Base-by-base conservation (phyloP, 2,329 filamentous ascomycete genomes). In the Apiospora marii region DNA sequence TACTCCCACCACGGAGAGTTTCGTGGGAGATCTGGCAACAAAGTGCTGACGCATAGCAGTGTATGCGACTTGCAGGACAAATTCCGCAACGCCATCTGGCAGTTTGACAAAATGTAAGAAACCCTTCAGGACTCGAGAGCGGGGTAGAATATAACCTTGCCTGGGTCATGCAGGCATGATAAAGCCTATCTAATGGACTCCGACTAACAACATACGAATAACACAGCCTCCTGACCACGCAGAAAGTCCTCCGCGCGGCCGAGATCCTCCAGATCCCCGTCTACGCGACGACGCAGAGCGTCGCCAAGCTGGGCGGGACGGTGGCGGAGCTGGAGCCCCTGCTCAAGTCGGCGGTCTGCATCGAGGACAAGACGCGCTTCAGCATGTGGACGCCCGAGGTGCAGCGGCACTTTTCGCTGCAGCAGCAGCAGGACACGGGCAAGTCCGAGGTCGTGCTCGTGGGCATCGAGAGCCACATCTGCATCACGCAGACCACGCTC, bases 11-110 rank as follows among this genome's bases (percentile, higher is more conserved):
- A n/a, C 30, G 53, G 53, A 37, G 16, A 61, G 30, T 37, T 61
- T 16, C 30, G 37, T 61, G 37, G 7, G 34, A 41, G 58, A 2
- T 41, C n/a, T 41, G 34, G 30, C 30, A 4, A 24, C 58, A 41
- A 64, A 4, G n/a, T 37, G 27, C 58, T 64, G 34, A 64, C 58
- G 22, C 58, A 37, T 30, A 64, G 58, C 71, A 98, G 95, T 79
- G 90, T 98, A 80, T 98, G 96, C 85, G 96, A 98, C 80, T 87
- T 98, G 75, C 96, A 98, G 85, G 96, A 98, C 77, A 97, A 95
- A 82, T 98, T 98, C 84, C 90, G 94, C 74, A 86, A 87, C 12
- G 92, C 92, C 72, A 98, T 98, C 78, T 90, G 92, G 84, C 92
- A 97, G 80, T 98, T 95, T 80, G 90, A 94, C 75, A 94, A 93